phyloP scores from a whole-genome alignment of 1,139 yeast species.

The Wickerhamiella infanticola region DNA sequence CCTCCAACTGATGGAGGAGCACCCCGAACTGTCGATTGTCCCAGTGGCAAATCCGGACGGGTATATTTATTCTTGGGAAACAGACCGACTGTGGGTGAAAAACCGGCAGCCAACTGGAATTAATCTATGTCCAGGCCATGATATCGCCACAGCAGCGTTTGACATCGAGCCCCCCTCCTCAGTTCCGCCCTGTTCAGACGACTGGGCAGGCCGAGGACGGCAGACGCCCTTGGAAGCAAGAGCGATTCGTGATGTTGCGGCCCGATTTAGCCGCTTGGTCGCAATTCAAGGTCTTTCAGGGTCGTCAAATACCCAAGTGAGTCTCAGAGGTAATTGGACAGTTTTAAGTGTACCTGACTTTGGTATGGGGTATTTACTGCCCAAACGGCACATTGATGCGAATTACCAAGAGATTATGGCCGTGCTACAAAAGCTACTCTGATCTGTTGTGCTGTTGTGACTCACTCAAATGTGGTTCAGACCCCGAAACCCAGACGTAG shows the following conservation, averaged over 20 bases:
- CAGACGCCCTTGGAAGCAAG: slow-evolving; percentile 64
- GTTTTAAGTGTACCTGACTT: slow-evolving; percentile 4
- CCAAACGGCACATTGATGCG: not conserved
- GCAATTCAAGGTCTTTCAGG: slow-evolving; percentile 2
- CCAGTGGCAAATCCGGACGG: slow-evolving; percentile 91
- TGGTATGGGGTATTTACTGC: slow-evolving; percentile 3
- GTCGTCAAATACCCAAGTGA: not conserved
- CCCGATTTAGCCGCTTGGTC: not conserved
- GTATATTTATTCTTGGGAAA: slow-evolving; percentile 64
- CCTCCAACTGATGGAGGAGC: slow-evolving; percentile 42
- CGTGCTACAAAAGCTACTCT: not conserved
- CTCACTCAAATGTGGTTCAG: no score
- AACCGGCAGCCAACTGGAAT: slow-evolving; percentile 63
- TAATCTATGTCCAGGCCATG: slow-evolving; percentile 64
- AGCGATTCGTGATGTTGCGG: slow-evolving; percentile 33
- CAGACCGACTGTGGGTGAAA: slow-evolving; percentile 77
- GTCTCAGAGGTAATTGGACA: not conserved
- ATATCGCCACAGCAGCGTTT: slow-evolving; percentile 63
- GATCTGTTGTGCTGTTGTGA: not conserved
- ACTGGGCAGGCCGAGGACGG: slow-evolving; percentile 61
- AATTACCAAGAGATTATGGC: not conserved
- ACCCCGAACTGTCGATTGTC: slow-evolving; percentile 38
- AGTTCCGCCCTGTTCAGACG: slow-evolving; percentile 53
- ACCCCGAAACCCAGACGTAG: no score
- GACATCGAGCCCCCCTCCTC: slow-evolving; percentile 29